These are phyloP conservation scores for Hygrophoropsis aurantiaca DNA, from an alignment of 768 basidiomycete species.

Conservation along the genomic window DNA sequence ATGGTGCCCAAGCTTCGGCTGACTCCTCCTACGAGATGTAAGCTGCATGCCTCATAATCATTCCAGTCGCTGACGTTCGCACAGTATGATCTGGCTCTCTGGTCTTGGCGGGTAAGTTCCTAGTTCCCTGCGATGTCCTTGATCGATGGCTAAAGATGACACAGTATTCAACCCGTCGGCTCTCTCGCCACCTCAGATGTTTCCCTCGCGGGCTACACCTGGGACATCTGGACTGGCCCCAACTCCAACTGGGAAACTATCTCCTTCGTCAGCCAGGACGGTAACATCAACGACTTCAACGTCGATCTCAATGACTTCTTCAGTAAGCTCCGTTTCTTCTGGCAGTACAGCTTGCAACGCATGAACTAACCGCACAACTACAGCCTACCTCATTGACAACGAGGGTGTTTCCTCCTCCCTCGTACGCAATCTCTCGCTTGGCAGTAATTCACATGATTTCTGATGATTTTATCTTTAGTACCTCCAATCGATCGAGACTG, in stretches of 20 bases:
- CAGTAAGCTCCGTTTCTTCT: slow-evolving; percentile 31
- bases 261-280: slow-evolving; percentile 51
- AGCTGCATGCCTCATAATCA: slow-evolving; percentile 8
- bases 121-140: neutral
- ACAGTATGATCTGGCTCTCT: slow-evolving; percentile 62
- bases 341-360: neutral
- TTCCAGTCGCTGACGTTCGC: neutral
- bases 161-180: slow-evolving; percentile 57
- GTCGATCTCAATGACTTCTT: slow-evolving; percentile 57
- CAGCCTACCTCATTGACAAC: slow-evolving; percentile 46
- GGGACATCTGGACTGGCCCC: slow-evolving; percentile 57
- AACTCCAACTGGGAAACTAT: slow-evolving; percentile 56
- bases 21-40: slow-evolving; percentile 56
- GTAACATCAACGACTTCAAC: slow-evolving; percentile 50
- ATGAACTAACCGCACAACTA: neutral
- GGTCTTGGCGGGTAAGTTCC: slow-evolving; percentile 48
- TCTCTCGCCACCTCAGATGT: slow-evolving; percentile 43
- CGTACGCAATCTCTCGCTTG: slow-evolving; percentile 24
- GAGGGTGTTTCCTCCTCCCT: slow-evolving; percentile 49
- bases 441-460: neutral
- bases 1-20: slow-evolving; percentile 45
- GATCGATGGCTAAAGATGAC: neutral
- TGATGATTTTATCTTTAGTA: slow-evolving; percentile 29
- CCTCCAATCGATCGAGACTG: slow-evolving; percentile 54
- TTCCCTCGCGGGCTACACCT: slow-evolving; percentile 46